Base-by-base conservation (phyloP, 371 early-diverging fungal genomes). In the Fennellomyces sp. region DNA sequence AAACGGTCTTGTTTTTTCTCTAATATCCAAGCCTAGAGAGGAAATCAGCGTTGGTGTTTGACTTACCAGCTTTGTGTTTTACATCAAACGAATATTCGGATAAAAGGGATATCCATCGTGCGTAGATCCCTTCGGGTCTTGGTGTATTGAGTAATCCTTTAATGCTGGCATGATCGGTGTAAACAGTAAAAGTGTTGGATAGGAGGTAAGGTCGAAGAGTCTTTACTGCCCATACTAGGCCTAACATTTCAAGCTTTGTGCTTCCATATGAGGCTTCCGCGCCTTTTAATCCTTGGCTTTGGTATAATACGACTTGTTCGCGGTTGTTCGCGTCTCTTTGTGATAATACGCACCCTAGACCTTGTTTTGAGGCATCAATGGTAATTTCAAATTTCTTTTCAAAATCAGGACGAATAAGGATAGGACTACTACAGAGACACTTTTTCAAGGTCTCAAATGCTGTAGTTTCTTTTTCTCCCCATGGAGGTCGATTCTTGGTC, bases 301-400 rank as follows among this genome's bases (percentile, higher is more conserved):
- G 13, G 17, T 45, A 45, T 17, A 45, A 17, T n/a, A 45, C 17
- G 47, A 17, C 11, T 12, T 19, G 47, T 45, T 45, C 47, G 7
- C 17, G 7, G 21, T 45, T 45, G 17, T 70, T 19, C 8, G 21
- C 29, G 51, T 27, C 51, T 12, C 8, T 21, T 51, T 78, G 79
- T 17, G 55, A 60, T 17, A 63, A 23, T 0, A 77, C 70, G 2
- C 56, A 69, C 17, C 73, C 80, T 1, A 72, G 10, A 1, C 67
- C 71, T 19, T 49, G 60, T 0, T 54, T 63, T 1, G 61, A 72
- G 0, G 76, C 80, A 56, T 79, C 74, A 1, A 69, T 78, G 35
- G 72, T 61, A 0, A 78, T 28, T 0, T 60, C 52, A 21, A 66
- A 72, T 1, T 45, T 58, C 27, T 58, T 33, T 1, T 47, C 28